A percentile compares a stretch with the other conserved stretches of the same genome.
Evolutionary conservation across 2,329 filamentous ascomycete genomes (phyloP).

Genomic region (Colletotrichum theobromicola): DNA sequence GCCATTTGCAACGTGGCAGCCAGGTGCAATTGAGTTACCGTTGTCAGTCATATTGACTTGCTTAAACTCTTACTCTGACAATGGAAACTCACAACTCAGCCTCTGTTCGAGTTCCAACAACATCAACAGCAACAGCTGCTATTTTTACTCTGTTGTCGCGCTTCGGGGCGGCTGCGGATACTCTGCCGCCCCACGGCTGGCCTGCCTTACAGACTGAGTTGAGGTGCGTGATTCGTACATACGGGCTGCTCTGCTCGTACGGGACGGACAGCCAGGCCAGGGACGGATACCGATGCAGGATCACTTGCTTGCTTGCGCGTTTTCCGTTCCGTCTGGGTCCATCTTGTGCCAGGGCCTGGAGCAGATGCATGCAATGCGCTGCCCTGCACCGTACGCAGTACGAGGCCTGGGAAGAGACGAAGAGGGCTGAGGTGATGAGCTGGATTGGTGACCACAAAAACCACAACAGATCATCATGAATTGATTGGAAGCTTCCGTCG

Average conservation of each 20-base stretch:
- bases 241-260: background rate
- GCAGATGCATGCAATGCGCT: background rate
- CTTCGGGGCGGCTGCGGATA: background rate
- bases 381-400: background rate
- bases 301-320: background rate
- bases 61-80: background rate
- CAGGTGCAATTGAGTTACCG: background rate
- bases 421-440: background rate
- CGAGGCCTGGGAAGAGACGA: background rate
- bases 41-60: background rate
- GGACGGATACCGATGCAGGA: background rate
- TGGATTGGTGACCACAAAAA: background rate
- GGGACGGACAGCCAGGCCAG: background rate
- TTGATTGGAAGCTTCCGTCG: background rate
- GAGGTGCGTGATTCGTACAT: background rate
- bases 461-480: no score
- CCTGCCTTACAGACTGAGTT: background rate
- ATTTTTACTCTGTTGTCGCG: background rate
- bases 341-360: background rate
- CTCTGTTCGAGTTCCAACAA: background rate
- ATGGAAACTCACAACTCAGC: background rate
- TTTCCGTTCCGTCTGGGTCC: conserved; percentile 11
- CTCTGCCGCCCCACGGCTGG: background rate
- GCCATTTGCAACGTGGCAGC: background rate
- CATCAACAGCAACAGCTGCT: background rate